These are phyloP conservation scores for Pestalotiopsis sp. DNA, from an alignment of 2,329 filamentous ascomycete species.

Conservation along the genomic window DNA sequence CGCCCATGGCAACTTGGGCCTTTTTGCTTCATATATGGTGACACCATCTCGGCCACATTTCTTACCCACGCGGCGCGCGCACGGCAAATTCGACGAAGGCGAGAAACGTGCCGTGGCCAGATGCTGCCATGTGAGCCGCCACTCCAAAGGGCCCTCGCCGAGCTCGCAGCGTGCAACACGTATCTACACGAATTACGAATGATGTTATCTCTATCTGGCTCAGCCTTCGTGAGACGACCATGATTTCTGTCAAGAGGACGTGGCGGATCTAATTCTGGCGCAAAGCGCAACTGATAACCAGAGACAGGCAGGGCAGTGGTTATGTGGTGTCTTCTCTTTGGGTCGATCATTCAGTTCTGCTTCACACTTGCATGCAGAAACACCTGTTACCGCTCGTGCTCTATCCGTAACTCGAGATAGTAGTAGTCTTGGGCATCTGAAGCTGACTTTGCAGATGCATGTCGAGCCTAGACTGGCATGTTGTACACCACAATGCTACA, in stretches of 20 bases:
- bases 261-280: background rate
- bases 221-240: background rate
- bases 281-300: background rate
- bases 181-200: background rate
- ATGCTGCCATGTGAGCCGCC: background rate
- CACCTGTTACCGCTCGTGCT: too few relatives aligned
- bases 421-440: background rate
- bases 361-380: background rate
- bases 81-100: background rate
- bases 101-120: background rate
- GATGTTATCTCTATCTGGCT: background rate
- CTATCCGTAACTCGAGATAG: background rate
- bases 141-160: background rate
- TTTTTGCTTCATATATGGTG: conserved; percentile 2
- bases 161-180: background rate
- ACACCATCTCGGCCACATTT: background rate
- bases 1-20: background rate
- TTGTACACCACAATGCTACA: too few relatives aligned
- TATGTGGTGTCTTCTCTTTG: background rate
- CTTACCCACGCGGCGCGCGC: background rate
- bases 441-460: background rate
- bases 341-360: background rate
- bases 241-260: background rate
- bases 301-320: background rate
- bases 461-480: background rate